Evolutionary conservation across 208 protist species (phyloP).

Genomic region (Angomonas deanei): DNA sequence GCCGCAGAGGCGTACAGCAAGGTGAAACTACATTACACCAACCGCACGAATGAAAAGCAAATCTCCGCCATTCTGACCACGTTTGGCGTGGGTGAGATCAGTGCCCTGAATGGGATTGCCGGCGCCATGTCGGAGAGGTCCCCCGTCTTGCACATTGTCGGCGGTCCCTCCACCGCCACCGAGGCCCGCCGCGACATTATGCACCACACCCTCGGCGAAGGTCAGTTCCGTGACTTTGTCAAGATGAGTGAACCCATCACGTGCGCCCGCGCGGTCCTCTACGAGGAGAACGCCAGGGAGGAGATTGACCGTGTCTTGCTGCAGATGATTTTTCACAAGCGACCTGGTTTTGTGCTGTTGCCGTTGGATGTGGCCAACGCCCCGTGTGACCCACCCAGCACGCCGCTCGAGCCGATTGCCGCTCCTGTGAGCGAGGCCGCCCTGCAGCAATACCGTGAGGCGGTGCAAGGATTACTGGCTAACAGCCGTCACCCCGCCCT

Average conservation of each 20-base stretch:
- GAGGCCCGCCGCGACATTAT: constrained; percentile 25
- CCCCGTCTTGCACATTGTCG: constrained; percentile 48
- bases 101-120: constrained; percentile 34
- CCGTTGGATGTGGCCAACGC: constrained; percentile 33
- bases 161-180: constrained; percentile 19
- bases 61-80: constrained; percentile 37
- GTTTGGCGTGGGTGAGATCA: constrained; percentile 50
- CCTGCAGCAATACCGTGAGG: constrained; percentile 22
- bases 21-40: constrained; percentile 1
- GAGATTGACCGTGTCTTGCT: constrained; percentile 56
- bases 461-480: constrained; percentile 14
- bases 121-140: constrained; percentile 28
- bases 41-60: constrained; percentile 2
- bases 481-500: constrained; percentile 20
- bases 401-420: constrained; percentile 20
- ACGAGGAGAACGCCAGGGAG: constrained; percentile 28
- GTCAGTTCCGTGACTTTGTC: constrained; percentile 34
- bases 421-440: constrained; percentile 20
- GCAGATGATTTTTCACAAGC: constrained; percentile 39
- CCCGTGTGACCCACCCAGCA: constrained; percentile 24
- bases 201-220: constrained; percentile 52
- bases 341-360: constrained; percentile 47
- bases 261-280: constrained; percentile 34
- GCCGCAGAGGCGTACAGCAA: constrained; percentile 53
- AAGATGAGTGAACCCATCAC: constrained; percentile 27